phyloP scores from a whole-genome alignment of 495 filamentous ascomycete species.

The Neurospora sp. region DNA sequence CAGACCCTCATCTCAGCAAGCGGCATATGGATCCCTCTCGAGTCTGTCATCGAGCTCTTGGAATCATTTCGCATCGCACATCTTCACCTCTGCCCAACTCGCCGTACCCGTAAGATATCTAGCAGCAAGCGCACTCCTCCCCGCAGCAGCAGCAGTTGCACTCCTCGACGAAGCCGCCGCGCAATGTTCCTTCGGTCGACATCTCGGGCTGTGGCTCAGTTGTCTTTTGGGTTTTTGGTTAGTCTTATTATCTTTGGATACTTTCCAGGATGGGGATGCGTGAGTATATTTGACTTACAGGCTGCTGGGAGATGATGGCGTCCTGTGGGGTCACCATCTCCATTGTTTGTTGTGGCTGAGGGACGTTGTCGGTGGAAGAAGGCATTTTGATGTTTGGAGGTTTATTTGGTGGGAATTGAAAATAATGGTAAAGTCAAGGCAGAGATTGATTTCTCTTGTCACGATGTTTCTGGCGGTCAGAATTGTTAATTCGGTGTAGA shows the following conservation, averaged over 20 bases:
- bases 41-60: neutral
- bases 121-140: constrained; percentile 20
- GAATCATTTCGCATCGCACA: neutral
- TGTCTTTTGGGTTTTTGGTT: neutral
- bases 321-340: constrained; percentile 12
- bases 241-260: neutral
- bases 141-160: constrained; percentile 20
- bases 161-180: constrained; percentile 22
- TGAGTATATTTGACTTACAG: constrained; percentile 4
- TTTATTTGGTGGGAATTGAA: neutral
- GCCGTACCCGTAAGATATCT: neutral
- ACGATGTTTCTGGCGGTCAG: neutral
- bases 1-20: neutral
- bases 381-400: constrained; percentile 12
- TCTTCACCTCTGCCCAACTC: neutral
- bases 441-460: neutral
- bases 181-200: constrained; percentile 7
- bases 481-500: neutral
- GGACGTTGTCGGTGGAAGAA: constrained; percentile 7
- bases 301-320: constrained; percentile 16
- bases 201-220: constrained; percentile 22
- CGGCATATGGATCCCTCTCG: neutral
- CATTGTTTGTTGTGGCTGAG: constrained; percentile 21
- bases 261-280: neutral
- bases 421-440: neutral